These are phyloP conservation scores for Lippia alba DNA, from an alignment of 305 asterid genomes.

Conservation along the genomic window DNA sequence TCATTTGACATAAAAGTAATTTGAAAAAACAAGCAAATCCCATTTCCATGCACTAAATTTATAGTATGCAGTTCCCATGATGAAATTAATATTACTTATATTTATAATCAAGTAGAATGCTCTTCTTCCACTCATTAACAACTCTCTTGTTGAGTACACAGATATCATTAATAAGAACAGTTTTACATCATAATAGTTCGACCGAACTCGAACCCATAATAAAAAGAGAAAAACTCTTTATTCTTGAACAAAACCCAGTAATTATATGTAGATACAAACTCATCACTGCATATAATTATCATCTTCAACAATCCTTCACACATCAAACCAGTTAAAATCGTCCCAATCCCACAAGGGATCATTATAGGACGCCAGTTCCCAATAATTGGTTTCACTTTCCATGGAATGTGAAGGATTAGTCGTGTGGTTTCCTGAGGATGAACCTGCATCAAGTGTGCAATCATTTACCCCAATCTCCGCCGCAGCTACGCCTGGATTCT, in stretches of 20 bases:
- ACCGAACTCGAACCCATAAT: too few species aligned
- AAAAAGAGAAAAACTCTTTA: too few species aligned
- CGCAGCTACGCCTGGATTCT: not conserved
- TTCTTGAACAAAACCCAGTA: not conserved
- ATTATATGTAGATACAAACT: not conserved
- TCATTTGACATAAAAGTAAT: too few species aligned
- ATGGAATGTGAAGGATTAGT: slow-evolving; percentile 1
- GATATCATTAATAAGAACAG: too few species aligned
- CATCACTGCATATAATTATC: not conserved
- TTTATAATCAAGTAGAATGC: too few species aligned
- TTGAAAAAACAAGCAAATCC: not conserved
- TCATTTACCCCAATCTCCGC: not conserved
- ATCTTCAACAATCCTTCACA: not conserved
- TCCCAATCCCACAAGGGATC: slow-evolving; percentile 47
- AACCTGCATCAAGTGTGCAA: not conserved
- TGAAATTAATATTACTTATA: too few species aligned
- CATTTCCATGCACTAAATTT: not conserved
- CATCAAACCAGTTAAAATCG: slow-evolving; percentile 19
- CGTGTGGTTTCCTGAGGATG: slow-evolving; percentile 36
- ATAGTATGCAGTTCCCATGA: too few species aligned
- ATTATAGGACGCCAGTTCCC: slow-evolving; percentile 20
- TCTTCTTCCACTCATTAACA: too few species aligned
- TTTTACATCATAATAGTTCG: too few species aligned
- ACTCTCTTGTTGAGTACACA: too few species aligned
- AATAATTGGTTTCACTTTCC: slow-evolving; percentile 13